A percentile compares a stretch with the other conserved stretches of the same genome.
Evolutionary conservation across 345 rosid genomes (phyloP).

Genomic region (Orychophragmus violaceus): DNA sequence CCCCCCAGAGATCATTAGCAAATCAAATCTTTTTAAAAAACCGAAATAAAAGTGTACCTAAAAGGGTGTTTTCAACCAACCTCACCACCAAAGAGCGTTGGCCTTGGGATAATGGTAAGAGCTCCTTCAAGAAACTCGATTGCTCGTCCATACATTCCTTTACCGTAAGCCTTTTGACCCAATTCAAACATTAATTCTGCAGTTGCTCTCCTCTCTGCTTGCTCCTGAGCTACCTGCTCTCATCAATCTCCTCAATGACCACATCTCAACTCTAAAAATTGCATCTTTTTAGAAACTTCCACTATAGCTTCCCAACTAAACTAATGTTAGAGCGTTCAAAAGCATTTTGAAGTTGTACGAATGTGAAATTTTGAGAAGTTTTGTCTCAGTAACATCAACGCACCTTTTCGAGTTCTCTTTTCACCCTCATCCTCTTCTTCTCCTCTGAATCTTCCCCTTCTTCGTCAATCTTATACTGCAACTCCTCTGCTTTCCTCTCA

Average conservation of each 20-base stretch:
- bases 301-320: not conserved
- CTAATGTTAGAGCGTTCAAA: not conserved
- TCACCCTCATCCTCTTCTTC: conserved; percentile 74
- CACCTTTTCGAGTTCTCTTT: conserved; percentile 87
- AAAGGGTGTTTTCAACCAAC: conserved; percentile 41
- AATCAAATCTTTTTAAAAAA: not conserved
- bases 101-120: conserved; percentile 79
- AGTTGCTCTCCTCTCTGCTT: conserved; percentile 82
- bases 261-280: not conserved
- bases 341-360: not conserved
- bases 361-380: not conserved
- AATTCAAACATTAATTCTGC: conserved; percentile 91
- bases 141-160: conserved; percentile 81
- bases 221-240: conserved; percentile 86
- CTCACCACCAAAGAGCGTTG: conserved; percentile 92
- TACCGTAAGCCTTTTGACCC: conserved; percentile 94
- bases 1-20: conserved; percentile 13
- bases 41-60: not conserved
- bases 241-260: conserved; percentile 15
- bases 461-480: conserved; percentile 52
- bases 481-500: conserved; percentile 85
- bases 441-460: conserved; percentile 72
- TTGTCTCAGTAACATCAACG: not conserved
- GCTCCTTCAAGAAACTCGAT: conserved; percentile 93
- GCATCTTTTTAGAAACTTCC: not conserved